These are phyloP conservation scores for Aspergillus japonicus DNA, from an alignment of 2,329 filamentous ascomycete genomes.

Conservation along the genomic window DNA sequence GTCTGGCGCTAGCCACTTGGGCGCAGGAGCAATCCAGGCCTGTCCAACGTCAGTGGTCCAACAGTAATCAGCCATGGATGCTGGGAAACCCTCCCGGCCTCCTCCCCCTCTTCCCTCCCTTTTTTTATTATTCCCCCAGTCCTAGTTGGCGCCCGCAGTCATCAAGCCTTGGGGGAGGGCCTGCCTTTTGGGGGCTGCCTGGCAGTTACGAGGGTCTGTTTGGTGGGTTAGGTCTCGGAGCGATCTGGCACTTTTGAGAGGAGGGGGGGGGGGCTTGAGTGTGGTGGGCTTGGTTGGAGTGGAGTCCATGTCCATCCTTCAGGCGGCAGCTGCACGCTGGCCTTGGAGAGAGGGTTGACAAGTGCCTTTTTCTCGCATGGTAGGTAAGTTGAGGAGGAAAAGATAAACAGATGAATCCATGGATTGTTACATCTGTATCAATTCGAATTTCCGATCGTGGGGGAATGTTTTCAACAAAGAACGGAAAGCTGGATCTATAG, in stretches of 20 bases:
- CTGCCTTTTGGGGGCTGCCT: background rate
- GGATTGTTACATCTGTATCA: background rate
- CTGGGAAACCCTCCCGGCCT: background rate
- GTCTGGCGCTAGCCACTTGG: conserved; percentile 17
- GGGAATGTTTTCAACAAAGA: background rate
- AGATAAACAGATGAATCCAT: background rate
- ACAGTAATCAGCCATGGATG: conserved; percentile 2
- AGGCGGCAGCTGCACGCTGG: conserved; percentile 7
- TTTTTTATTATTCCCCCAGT: conserved; percentile 5
- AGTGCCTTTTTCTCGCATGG: background rate
- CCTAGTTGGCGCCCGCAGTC: conserved; percentile 22
- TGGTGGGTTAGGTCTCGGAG: conserved; percentile 12
- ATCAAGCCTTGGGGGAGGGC: conserved; percentile 16
- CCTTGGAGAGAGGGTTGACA: conserved; percentile 7
- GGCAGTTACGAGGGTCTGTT: conserved; percentile 12
- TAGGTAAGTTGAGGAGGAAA: background rate
- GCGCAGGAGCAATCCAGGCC: conserved; percentile 17
- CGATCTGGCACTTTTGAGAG: conserved; percentile 20
- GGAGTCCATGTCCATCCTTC: conserved; percentile 10
- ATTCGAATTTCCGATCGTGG: background rate
- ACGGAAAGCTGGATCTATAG: background rate
- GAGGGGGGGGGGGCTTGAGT: conserved; percentile 4
- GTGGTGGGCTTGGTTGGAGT: background rate
- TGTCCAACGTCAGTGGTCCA: conserved; percentile 22
- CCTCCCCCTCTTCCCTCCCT: background rate